Evolutionary conservation across 257 asterid species (phyloP).

Genomic region (Solanum virginianum): DNA sequence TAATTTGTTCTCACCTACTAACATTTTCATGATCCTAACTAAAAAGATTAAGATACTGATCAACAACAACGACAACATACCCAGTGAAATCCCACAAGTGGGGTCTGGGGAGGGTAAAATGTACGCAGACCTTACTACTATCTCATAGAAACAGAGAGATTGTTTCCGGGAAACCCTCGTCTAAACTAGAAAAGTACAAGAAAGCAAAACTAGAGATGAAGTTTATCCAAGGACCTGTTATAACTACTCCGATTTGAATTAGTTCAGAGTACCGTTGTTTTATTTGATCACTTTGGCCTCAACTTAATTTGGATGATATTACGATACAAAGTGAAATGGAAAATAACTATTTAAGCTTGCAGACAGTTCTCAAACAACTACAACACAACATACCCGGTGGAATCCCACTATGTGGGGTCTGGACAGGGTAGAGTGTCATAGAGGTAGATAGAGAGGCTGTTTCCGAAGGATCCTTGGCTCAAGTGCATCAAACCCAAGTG

Average conservation of each 20-base stretch:
- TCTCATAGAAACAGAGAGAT: too few species aligned
- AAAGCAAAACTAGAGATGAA: neutral
- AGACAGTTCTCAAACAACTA: neutral
- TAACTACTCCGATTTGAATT: neutral
- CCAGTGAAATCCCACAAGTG: too few species aligned
- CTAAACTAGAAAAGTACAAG: too few species aligned
- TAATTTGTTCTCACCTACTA: neutral
- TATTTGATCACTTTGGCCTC: neutral
- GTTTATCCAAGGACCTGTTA: neutral
- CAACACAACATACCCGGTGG: too few species aligned
- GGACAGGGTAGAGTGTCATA: too few species aligned
- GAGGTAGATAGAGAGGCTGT: too few species aligned
- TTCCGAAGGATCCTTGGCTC: too few species aligned
- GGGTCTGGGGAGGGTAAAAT: too few species aligned
- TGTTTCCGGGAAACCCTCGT: too few species aligned
- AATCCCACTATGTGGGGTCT: too few species aligned
- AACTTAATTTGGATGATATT: neutral
- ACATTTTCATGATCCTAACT: neutral
- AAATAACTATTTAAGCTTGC: neutral
- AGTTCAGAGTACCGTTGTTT: neutral
- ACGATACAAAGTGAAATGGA: neutral
- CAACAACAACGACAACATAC: neutral
- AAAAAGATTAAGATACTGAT: neutral
- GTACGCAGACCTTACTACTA: too few species aligned
- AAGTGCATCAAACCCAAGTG: too few species aligned